Base-by-base conservation (phyloP, 345 rosid genomes). In the Pseudoturritis turrita region DNA sequence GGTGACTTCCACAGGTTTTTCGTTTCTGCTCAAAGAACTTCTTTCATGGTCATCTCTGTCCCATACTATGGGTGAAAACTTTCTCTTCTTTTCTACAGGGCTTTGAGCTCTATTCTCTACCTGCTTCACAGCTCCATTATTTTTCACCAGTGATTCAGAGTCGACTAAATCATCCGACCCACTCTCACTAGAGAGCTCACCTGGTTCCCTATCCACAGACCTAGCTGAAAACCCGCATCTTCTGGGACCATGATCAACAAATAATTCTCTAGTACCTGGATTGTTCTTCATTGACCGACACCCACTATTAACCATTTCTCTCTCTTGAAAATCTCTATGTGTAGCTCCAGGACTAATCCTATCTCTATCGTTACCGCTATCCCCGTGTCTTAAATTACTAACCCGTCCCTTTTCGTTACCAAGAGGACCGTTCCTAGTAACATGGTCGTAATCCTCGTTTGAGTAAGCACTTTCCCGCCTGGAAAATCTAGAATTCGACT, bases 111-210 rank as follows among this genome's bases (percentile, higher is more conserved):
- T 89, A 83, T 83, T 77, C 77, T 87, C 91, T 15, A 75, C 79
- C 58, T 35, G 72, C 72, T 71, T 83, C n/a, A 61, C 26, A 73
- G 47, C 66, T 57, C 80, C 86, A 70, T 57, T 70, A 73, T 62
- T 84, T 76, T 84, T 81, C 40, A 53, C 85, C 72, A 70, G 53
- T 5, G 74, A 53, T 36, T 76, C 88, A 45, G 86, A 83, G 72
- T 89, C 91, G 2, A 73, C 60, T 3, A 83, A 89, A 53, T 89
- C 97, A 59, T 91, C 98, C 29, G 96, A 91, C 31, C 95, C 98
- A 78, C 97, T 95, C 82, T 96, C 99, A 74, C 99, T 96, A 15
- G 99, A 96, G 80, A 96, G 79, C 80, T 96, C 99, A 63, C 99
- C 99, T 4, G 99, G 98, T 82, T 96, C 99, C 85, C 77, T 92